Evolutionary conservation across 2,329 filamentous ascomycete species (phyloP).

Genomic region (Pseudogymnoascus sp.): DNA sequence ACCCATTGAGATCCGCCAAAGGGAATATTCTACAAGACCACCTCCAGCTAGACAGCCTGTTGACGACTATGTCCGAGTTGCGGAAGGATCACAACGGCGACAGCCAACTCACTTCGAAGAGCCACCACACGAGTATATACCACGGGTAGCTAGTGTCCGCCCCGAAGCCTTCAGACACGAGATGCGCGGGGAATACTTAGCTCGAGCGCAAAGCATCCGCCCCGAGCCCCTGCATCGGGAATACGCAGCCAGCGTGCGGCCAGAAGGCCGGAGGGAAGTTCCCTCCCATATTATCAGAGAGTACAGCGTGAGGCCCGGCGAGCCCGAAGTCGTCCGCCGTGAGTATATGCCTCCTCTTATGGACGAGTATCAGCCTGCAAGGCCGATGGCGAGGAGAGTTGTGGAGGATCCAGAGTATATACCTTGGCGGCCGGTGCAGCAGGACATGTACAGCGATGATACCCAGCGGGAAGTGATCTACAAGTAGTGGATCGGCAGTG

Average conservation of each 20-base stretch:
- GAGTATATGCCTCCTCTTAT: constrained; percentile 15
- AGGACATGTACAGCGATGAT: not conserved
- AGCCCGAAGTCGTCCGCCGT: constrained; percentile 17
- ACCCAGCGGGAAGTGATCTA: not conserved
- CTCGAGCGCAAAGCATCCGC: constrained; percentile 35
- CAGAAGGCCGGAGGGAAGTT: constrained; percentile 24
- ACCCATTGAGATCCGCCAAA: constrained; percentile 13
- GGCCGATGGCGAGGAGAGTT: not conserved
- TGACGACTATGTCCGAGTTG: not conserved
- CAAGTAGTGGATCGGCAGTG: not conserved
- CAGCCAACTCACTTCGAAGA: constrained; percentile 35
- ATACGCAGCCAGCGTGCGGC: constrained; percentile 31
- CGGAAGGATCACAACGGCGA: constrained; percentile 13
- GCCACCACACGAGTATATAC: constrained; percentile 41
- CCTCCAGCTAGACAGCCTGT: not conserved
- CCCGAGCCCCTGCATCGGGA: constrained; percentile 33
- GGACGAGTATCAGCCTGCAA: not conserved
- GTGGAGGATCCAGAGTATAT: constrained; percentile 5
- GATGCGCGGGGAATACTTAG: constrained; percentile 33
- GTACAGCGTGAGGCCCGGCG: constrained; percentile 24
- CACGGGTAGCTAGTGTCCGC: constrained; percentile 27
- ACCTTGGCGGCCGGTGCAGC: not conserved
- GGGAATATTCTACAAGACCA: not conserved
- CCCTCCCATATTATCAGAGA: constrained; percentile 22
- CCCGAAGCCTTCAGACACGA: constrained; percentile 36